Percentiles rank a stretch among this genome's conserved stretches.
Evolutionary conservation across 1,284 basidiomycete genomes (phyloP).

Genomic region (Moniliophthora roreri): DNA sequence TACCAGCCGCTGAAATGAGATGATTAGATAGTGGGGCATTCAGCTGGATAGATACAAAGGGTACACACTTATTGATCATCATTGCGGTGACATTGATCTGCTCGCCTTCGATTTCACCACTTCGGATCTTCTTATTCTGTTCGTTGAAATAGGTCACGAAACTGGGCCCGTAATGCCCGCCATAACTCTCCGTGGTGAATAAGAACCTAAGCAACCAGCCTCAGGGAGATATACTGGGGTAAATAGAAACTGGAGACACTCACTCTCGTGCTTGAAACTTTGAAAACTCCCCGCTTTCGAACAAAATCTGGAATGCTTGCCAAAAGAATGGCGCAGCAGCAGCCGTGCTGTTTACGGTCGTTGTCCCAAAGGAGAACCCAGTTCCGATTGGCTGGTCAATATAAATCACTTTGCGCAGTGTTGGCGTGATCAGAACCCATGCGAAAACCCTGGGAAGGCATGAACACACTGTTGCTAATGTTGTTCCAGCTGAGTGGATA

Average conservation of each 20-base stretch:
- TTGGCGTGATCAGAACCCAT: background rate
- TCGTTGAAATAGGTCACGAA: slow-evolving; percentile 67
- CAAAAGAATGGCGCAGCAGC: slow-evolving; percentile 48
- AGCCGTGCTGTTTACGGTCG: slow-evolving; percentile 47
- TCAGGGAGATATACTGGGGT: background rate
- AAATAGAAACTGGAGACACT: slow-evolving; percentile 12
- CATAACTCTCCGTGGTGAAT: slow-evolving; percentile 67
- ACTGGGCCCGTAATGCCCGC: slow-evolving; percentile 66
- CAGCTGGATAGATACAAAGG: background rate
- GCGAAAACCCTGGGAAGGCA: background rate
- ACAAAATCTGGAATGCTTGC: slow-evolving; percentile 66
- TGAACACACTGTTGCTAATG: slow-evolving; percentile 56
- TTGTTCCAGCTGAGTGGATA: slow-evolving; percentile 62
- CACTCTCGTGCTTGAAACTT: slow-evolving; percentile 59
- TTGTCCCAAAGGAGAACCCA: slow-evolving; percentile 63
- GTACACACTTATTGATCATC: slow-evolving; percentile 51
- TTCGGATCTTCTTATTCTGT: slow-evolving; percentile 58
- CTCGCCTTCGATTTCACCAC: slow-evolving; percentile 44
- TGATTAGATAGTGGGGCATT: slow-evolving; percentile 4
- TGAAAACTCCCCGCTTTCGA: slow-evolving; percentile 60
- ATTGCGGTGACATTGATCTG: slow-evolving; percentile 44
- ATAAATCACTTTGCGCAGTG: slow-evolving; percentile 59
- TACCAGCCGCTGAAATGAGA: slow-evolving; percentile 54
- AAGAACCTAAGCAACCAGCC: slow-evolving; percentile 45
- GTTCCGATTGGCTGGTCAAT: slow-evolving; percentile 76